Percentiles rank a stretch among this genome's conserved stretches.
Evolutionary conservation across 1,139 yeast species (phyloP).

Genomic region (Suhomyces kunorum): DNA sequence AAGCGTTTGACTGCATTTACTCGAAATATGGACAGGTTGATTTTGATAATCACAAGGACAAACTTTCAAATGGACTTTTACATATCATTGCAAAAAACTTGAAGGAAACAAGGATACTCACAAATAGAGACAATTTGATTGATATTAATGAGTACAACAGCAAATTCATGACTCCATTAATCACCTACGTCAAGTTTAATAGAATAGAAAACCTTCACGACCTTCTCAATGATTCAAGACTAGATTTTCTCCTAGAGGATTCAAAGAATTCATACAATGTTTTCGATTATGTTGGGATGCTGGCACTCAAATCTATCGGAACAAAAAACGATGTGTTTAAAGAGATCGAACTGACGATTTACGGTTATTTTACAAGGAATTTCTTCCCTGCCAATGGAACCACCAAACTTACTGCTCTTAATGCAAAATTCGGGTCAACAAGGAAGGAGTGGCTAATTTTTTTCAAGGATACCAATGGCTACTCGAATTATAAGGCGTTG

Average conservation of each 20-base stretch:
- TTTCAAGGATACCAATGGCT: conserved; percentile 21
- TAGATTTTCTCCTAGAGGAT: conserved; percentile 49
- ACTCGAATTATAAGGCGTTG: conserved; percentile 34
- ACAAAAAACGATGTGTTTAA: conserved; percentile 38
- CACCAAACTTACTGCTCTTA: conserved; percentile 29
- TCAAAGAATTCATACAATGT: conserved; percentile 43
- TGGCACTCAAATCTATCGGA: conserved; percentile 31
- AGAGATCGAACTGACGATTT: conserved; percentile 47
- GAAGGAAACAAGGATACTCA: conserved; percentile 37
- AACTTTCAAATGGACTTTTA: conserved; percentile 70
- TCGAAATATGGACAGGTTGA: conserved; percentile 45
- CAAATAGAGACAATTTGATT: conserved; percentile 32
- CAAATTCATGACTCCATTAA: conserved; percentile 66
- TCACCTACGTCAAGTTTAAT: conserved; percentile 70
- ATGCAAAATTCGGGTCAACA: conserved; percentile 37
- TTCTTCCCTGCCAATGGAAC: conserved; percentile 24
- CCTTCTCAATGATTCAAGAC: conserved; percentile 46
- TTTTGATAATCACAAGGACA: conserved; percentile 66
- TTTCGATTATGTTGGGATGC: conserved; percentile 43
- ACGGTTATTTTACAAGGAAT: conserved; percentile 34
- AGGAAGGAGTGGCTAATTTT: conserved; percentile 39
- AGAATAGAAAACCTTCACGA: conserved; percentile 58
- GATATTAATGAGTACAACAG: conserved; percentile 66
- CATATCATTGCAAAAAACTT: conserved; percentile 63
- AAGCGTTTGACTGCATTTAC: conserved; percentile 49